Evolutionary conservation across 2,329 filamentous ascomycete species (phyloP).

Genomic region (Zasmidium citrigriseum): DNA sequence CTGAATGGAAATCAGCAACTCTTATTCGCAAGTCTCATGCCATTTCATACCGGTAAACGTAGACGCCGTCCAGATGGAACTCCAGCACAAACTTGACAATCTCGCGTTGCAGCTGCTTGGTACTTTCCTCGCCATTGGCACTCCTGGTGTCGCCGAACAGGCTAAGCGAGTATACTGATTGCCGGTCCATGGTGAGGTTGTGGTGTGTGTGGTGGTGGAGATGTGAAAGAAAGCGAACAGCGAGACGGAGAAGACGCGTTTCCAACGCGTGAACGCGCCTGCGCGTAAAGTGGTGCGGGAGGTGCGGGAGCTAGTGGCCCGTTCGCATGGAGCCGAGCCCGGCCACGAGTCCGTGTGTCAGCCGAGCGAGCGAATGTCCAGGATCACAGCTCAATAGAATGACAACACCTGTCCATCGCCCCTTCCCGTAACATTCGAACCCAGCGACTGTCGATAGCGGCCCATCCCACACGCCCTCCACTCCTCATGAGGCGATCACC

Average conservation of each 20-base stretch:
- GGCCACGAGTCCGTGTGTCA: no score
- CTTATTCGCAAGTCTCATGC: neutral
- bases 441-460: neutral
- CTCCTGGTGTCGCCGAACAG: constrained; percentile 60
- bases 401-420: neutral
- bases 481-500: constrained; percentile 24
- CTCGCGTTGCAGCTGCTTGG: constrained; percentile 67
- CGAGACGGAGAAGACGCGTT: constrained; percentile 9
- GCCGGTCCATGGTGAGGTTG: constrained; percentile 70
- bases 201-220: constrained; percentile 9
- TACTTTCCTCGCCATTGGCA: constrained; percentile 37
- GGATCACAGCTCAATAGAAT: neutral
- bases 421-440: neutral
- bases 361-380: no score
- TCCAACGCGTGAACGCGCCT: no score
- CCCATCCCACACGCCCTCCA: neutral
- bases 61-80: constrained; percentile 90
- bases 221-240: neutral
- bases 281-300: no score
- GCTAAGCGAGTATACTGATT: constrained; percentile 82
- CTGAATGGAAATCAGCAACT: constrained; percentile 51
- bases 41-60: constrained; percentile 77
- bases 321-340: no score
- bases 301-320: no score
- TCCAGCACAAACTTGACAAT: constrained; percentile 90